Conservation (phyloP, 257 asterid genomes). For the Forsythia viridissima region DNA sequence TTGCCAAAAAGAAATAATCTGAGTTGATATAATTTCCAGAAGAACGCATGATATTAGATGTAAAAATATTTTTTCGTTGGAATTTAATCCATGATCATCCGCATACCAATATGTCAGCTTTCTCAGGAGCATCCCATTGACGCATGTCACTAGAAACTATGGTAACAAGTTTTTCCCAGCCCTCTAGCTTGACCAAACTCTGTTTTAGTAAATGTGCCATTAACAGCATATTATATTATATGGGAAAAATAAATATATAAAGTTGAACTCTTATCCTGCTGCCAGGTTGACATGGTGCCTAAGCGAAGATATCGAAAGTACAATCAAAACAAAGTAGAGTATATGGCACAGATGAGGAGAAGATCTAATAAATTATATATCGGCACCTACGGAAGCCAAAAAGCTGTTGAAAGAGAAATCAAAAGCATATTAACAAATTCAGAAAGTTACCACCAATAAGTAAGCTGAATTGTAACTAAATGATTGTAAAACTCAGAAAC, state of each 20-base stretch:
- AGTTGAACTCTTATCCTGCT: not conserved
- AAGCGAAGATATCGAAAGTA: not conserved
- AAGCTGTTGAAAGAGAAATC: not conserved
- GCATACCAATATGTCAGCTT: conserved; percentile 93
- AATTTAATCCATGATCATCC: conserved; percentile 1
- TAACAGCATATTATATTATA: conserved; percentile 18
- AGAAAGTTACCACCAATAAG: not conserved
- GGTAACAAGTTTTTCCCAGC: conserved; percentile 84
- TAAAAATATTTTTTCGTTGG: not conserved
- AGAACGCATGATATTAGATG: not conserved
- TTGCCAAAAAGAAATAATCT: conserved; percentile 16
- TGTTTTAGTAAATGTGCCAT: conserved; percentile 35
- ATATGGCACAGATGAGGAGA: not conserved
- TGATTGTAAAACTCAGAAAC: not conserved
- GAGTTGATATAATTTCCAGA: conserved; percentile 1
- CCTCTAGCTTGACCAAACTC: conserved; percentile 96
- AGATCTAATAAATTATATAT: not conserved
- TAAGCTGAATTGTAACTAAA: not conserved
- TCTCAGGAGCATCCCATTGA: conserved; percentile 89
- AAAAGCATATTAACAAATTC: not conserved
- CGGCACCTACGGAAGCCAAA: not conserved
- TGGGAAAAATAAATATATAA: conserved; percentile 1
- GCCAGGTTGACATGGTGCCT: not conserved
- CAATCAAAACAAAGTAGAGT: not conserved
- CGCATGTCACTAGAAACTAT: conserved; percentile 96